A percentile compares a stretch with the other conserved stretches of the same genome.
phyloP scores from a whole-genome alignment of 108 stramenopile genomes.

The Pseudonitzschia multiseries region DNA sequence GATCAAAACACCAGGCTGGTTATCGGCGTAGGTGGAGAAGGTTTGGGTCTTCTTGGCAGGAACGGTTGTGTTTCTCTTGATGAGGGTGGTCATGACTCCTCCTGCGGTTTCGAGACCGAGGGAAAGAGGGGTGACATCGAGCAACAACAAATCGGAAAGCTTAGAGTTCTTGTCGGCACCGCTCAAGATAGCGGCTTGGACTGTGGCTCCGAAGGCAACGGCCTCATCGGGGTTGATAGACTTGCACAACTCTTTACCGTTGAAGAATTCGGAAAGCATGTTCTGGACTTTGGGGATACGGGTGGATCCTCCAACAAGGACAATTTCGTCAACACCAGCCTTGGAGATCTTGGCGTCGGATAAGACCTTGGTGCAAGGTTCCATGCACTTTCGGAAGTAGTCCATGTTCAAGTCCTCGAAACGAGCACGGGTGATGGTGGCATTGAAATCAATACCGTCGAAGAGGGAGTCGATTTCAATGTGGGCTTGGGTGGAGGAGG shows the following conservation, averaged over 20 bases:
- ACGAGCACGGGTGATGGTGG: slow-evolving; percentile 96
- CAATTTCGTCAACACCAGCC: slow-evolving; percentile 93
- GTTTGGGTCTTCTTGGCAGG: slow-evolving; percentile 99
- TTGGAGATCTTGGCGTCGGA: slow-evolving; percentile 97
- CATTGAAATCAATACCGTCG: slow-evolving; percentile 99
- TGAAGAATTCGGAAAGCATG: slow-evolving; percentile 97
- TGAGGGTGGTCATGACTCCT: slow-evolving; percentile 95
- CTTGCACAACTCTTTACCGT: slow-evolving; percentile 99
- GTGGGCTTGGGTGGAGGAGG: slow-evolving; percentile 97
- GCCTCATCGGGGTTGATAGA: slow-evolving; percentile 97
- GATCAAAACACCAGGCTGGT: slow-evolving; percentile 99
- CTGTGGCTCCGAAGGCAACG: slow-evolving; percentile 94
- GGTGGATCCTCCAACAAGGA: slow-evolving; percentile 97
- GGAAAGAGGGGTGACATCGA: slow-evolving; percentile 98
- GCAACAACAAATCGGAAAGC: slow-evolving; percentile 92
- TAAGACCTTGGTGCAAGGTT: slow-evolving; percentile 97
- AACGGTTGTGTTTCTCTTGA: slow-evolving; percentile 93
- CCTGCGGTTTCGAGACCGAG: slow-evolving; percentile 97
- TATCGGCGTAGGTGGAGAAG: slow-evolving; percentile 98
- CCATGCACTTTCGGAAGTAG: slow-evolving; percentile 99
- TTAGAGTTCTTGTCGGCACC: slow-evolving; percentile 95
- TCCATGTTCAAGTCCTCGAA: slow-evolving; percentile 98
- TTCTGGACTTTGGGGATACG: slow-evolving; percentile 97
- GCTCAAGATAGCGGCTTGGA: slow-evolving; percentile 94
- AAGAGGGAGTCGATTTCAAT: slow-evolving; percentile 99